Evolutionary conservation across 148 eudicot species (phyloP).

Genomic region (Fagopyrum tataricum): DNA sequence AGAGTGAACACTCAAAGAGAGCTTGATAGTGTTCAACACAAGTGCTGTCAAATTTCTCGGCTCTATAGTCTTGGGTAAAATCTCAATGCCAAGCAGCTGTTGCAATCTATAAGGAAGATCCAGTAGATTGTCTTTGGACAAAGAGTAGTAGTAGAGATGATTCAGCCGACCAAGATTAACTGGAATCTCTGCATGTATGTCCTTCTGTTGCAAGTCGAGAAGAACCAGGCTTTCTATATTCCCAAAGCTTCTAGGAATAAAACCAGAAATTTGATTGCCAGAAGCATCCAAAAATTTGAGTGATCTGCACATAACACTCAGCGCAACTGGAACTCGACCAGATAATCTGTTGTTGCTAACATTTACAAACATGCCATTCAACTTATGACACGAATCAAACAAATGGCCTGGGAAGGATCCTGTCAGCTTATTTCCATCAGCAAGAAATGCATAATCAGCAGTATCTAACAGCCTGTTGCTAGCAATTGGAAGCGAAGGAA

Average conservation of each 20-base stretch:
- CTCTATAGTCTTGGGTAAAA: constrained; percentile 4
- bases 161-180: constrained; percentile 11
- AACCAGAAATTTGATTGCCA: constrained; percentile 22
- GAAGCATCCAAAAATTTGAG: constrained; percentile 28
- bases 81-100: constrained; percentile 11
- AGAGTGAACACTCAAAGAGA: constrained; percentile 21
- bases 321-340: constrained; percentile 21
- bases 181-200: constrained; percentile 12
- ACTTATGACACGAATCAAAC: constrained; percentile 18
- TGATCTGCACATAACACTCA: constrained; percentile 21
- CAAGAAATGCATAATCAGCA: constrained; percentile 26
- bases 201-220: constrained; percentile 22
- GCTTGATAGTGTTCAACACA: constrained; percentile 25
- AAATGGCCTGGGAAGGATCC: constrained; percentile 19
- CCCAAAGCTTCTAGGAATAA: constrained; percentile 19
- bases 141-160: constrained; percentile 4
- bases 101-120: constrained; percentile 5
- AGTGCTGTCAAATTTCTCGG: constrained; percentile 21
- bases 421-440: constrained; percentile 19
- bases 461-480: constrained; percentile 10
- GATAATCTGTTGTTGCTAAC: constrained; percentile 25
- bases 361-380: constrained; percentile 17
- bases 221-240: constrained; percentile 12
- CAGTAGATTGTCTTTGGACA: constrained; percentile 10
- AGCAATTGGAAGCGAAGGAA: constrained; percentile 24